Evolutionary conservation across 163 green algal species (phyloP).

Genomic region (Prototheca cutis): DNA sequence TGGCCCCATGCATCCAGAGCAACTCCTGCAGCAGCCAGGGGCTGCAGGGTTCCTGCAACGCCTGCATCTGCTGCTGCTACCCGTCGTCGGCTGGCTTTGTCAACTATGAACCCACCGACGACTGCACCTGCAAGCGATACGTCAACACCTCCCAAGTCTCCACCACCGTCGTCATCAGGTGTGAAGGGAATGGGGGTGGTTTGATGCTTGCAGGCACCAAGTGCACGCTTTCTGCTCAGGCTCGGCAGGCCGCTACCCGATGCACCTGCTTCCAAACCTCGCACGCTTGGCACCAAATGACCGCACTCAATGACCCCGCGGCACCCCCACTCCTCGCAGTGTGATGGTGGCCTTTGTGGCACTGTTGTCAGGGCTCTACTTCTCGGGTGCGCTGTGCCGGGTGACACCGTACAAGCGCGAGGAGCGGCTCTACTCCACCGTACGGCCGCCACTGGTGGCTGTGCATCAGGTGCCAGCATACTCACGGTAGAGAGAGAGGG

Average conservation of each 20-base stretch:
- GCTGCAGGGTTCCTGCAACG: background rate
- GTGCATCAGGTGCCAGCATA: too few relatives aligned
- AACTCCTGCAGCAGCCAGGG: background rate
- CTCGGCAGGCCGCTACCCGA: too few relatives aligned
- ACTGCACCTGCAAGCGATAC: background rate
- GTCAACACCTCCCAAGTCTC: background rate
- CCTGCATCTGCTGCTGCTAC: conserved; percentile 5
- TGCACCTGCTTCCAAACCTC: too few relatives aligned
- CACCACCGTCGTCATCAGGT: background rate
- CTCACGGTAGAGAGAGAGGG: too few relatives aligned
- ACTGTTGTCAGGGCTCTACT: background rate
- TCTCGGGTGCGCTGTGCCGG: background rate
- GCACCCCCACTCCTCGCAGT: background rate
- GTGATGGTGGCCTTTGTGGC: background rate
- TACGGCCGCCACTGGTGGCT: background rate
- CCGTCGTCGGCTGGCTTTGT: background rate
- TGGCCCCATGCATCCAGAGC: background rate
- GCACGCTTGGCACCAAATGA: too few relatives aligned
- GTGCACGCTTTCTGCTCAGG: too few relatives aligned
- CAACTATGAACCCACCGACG: background rate
- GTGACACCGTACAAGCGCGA: background rate
- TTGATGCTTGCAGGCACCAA: too few relatives aligned
- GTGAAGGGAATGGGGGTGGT: too few relatives aligned
- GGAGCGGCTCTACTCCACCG: background rate
- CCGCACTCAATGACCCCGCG: background rate